A percentile compares a stretch with the other conserved stretches of the same genome.
Conservation (phyloP, 208 protist species). For the Spongospora subterranea region DNA sequence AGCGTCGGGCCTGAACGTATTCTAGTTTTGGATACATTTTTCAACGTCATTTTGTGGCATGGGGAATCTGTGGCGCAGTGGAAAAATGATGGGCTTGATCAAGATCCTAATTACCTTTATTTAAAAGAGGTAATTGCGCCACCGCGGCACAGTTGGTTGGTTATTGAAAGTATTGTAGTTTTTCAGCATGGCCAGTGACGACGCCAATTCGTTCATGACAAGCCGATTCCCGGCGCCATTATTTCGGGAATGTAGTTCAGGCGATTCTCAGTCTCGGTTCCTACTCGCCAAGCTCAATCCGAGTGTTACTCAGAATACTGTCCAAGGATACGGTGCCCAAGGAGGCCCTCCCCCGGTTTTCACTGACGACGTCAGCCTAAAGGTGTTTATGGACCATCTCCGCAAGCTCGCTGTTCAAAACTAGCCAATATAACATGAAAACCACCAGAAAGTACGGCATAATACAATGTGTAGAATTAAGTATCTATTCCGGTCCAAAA, state of each 20-base stretch:
- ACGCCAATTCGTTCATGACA: conserved; percentile 45
- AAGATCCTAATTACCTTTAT: conserved; percentile 73
- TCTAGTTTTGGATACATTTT: conserved; percentile 98
- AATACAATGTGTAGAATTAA: neutral
- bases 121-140: neutral
- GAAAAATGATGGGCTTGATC: conserved; percentile 86
- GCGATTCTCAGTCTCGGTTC: conserved; percentile 87
- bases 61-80: conserved; percentile 92
- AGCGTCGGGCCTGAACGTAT: conserved; percentile 85
- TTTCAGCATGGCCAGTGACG: conserved; percentile 58
- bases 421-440: too few species aligned
- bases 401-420: conserved; percentile 89
- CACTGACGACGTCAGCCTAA: conserved; percentile 95
- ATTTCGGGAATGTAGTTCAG: conserved; percentile 53
- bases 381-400: conserved; percentile 94
- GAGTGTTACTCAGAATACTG: conserved; percentile 87
- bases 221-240: conserved; percentile 64
- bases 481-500: neutral
- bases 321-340: conserved; percentile 10
- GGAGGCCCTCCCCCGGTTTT: conserved; percentile 86
- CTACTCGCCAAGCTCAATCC: conserved; percentile 97
- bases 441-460: too few species aligned
- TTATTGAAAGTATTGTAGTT: neutral
- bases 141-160: neutral
- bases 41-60: conserved; percentile 96